phyloP scores from a whole-genome alignment of 2,329 filamentous ascomycete genomes.

The Paramyrothecium sp. region DNA sequence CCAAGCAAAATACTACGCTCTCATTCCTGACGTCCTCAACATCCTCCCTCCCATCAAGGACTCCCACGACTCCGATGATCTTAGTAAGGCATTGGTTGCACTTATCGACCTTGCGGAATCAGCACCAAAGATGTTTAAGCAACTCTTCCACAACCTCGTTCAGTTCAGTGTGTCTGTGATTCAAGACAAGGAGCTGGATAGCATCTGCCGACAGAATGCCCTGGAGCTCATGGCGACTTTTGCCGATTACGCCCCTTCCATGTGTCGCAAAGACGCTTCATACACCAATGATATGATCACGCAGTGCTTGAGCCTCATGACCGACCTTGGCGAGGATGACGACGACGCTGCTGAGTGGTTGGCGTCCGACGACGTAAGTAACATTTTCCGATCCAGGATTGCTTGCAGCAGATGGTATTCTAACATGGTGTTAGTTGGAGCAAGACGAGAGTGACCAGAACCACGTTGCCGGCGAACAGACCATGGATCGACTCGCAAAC shows the following conservation, averaged over 20 bases:
- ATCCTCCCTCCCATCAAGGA: slow-evolving; percentile 94
- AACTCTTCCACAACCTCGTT: slow-evolving; percentile 88
- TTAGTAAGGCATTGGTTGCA: slow-evolving; percentile 85
- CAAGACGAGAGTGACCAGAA: slow-evolving; percentile 95
- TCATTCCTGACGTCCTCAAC: slow-evolving; percentile 90
- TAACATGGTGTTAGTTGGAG: slow-evolving; percentile 63
- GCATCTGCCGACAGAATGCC: slow-evolving; percentile 89
- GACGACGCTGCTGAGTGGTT: slow-evolving; percentile 96
- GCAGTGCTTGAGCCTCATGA: slow-evolving; percentile 97
- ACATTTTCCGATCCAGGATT: too few relatives aligned
- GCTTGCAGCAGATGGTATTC: slow-evolving; percentile 4
- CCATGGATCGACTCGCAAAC: slow-evolving; percentile 96
- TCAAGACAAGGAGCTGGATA: slow-evolving; percentile 90
- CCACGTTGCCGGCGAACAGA: slow-evolving; percentile 96
- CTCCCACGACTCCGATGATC: slow-evolving; percentile 81
- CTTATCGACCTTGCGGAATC: slow-evolving; percentile 93
- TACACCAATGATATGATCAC: slow-evolving; percentile 98
- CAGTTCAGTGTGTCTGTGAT: slow-evolving; percentile 92
- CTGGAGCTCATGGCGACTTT: slow-evolving; percentile 98
- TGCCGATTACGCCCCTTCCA: slow-evolving; percentile 87
- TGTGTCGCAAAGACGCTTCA: slow-evolving; percentile 91
- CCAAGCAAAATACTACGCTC: slow-evolving; percentile 81
- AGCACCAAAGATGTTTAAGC: slow-evolving; percentile 97
- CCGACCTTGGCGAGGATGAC: slow-evolving; percentile 90
- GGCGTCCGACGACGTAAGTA: slow-evolving; percentile 78